phyloP scores from a whole-genome alignment of 495 filamentous ascomycete genomes.

The Xylona heveae region DNA sequence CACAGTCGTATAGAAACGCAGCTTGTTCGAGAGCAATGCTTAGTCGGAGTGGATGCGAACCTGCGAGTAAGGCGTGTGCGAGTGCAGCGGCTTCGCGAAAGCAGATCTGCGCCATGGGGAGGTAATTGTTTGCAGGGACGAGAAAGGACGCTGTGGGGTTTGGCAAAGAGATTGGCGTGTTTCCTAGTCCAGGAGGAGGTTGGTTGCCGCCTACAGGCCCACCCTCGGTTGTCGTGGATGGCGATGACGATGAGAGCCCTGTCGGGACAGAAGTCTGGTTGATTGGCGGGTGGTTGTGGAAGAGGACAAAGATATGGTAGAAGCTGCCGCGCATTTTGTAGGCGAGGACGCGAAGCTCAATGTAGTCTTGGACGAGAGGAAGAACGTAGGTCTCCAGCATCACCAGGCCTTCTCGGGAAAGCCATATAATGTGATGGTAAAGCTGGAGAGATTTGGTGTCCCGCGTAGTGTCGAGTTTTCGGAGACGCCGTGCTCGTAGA shows the following conservation, averaged over 20 bases:
- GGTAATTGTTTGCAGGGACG: constrained; percentile 60
- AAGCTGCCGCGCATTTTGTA: constrained; percentile 86
- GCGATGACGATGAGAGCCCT: not conserved
- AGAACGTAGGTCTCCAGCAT: constrained; percentile 75
- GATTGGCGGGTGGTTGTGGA: constrained; percentile 57
- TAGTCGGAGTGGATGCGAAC: constrained; percentile 73
- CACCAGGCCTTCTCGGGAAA: constrained; percentile 73
- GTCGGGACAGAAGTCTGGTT: constrained; percentile 20
- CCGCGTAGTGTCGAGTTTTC: constrained; percentile 59
- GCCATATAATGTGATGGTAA: constrained; percentile 89
- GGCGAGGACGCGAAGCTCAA: constrained; percentile 64
- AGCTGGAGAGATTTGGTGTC: constrained; percentile 63
- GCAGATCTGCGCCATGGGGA: constrained; percentile 54
- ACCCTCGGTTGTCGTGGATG: constrained; percentile 5
- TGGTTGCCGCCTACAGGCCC: constrained; percentile 13
- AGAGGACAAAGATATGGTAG: constrained; percentile 91
- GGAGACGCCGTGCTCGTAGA: constrained; percentile 58
- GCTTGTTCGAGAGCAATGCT: constrained; percentile 83
- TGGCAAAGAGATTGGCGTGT: constrained; percentile 23
- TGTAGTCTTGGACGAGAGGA: constrained; percentile 45
- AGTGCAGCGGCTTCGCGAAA: constrained; percentile 62
- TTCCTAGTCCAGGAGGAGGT: constrained; percentile 22
- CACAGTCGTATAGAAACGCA: constrained; percentile 89
- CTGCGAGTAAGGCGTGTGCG: constrained; percentile 54
- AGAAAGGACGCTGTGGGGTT: constrained; percentile 44